Evolutionary conservation across 1,284 basidiomycete genomes (phyloP), one percentile per base, ranked within the genome.

Genomic region (Leccinum fallax): DNA sequence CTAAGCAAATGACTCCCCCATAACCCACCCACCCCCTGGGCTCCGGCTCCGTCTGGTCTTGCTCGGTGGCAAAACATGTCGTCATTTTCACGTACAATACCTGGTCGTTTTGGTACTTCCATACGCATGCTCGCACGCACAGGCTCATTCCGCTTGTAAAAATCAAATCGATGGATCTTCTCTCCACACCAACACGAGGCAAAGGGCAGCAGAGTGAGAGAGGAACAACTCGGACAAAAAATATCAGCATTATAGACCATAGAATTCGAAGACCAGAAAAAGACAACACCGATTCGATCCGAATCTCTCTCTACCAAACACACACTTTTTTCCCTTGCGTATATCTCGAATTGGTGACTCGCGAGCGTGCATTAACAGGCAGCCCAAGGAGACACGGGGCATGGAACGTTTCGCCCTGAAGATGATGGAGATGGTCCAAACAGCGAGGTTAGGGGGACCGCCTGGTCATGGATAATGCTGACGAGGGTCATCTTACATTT

Each of bases 391-490:
- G 11, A 13, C 1, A 5, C 16, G 32, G 53, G 32, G 53, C 24
- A 16, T 21, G 24, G 48, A 26, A 85, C 70, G 51, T 68, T 66
- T 60, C 32, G n/a, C 19, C 51, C 54, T 46, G 72, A 15, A 62
- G 71, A 15, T 40, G 38, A 40, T n/a, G 38, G 38, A 3, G 46
- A 48, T 61, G 68, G 38, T 74, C 71, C 57, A 60, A 28, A 28
- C 7, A 28, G 8, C 28, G 28, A 28, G 28, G 28, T 28, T 69
- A 61, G 92, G 79, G 57, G n/a, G 51, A 53, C 48, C 1, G 26
- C 56, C 69, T 88, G 85, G 40, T 15, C 16, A n/a, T n/a, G 46
- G 6, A 7, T 38, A 16, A 48, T 5, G 24, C 6, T 5, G 77
- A 53, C 7, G 28, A 53, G 15, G 10, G 26, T 26, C 52, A 16